Conservation (phyloP, 2,329 filamentous ascomycete species). For the Beauveria sp. region DNA sequence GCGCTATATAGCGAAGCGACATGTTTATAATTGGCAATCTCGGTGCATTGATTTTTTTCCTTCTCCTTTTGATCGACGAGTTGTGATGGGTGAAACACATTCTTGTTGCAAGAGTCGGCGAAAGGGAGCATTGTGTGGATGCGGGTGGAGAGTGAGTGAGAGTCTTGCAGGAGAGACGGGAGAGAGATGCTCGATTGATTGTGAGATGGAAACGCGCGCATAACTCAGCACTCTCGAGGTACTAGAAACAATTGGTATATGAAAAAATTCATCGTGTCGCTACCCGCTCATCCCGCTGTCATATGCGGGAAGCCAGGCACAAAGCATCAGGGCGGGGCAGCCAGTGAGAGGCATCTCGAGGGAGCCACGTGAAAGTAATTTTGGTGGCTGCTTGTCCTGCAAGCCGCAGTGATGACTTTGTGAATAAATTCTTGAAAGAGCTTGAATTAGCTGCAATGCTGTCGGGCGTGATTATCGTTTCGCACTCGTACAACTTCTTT, state of each 20-base stretch:
- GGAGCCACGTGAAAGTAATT: neutral
- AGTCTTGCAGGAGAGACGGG: neutral
- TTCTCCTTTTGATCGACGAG: neutral
- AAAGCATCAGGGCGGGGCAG: neutral
- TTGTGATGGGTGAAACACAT: neutral
- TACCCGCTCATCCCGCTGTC: neutral
- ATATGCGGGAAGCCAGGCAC: neutral
- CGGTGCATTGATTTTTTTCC: neutral
- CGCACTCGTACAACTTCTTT: too few species aligned
- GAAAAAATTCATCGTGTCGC: neutral
- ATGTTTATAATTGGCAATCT: neutral
- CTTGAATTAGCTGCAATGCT: too few species aligned
- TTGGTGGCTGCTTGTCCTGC: constrained; percentile 1
- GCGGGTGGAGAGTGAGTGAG: neutral
- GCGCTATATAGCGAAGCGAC: neutral
- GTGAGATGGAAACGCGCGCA: neutral
- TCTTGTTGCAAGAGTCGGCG: neutral
- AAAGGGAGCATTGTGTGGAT: neutral
- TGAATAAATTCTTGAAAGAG: too few species aligned
- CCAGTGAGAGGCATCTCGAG: neutral
- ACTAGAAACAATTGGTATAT: neutral
- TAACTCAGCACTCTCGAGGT: neutral
- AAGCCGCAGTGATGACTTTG: neutral
- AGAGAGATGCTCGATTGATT: neutral
- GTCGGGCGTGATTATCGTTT: too few species aligned